Base-by-base conservation (phyloP, 192 early-diverging fungal genomes). In the Polychytrium aggregatum region DNA sequence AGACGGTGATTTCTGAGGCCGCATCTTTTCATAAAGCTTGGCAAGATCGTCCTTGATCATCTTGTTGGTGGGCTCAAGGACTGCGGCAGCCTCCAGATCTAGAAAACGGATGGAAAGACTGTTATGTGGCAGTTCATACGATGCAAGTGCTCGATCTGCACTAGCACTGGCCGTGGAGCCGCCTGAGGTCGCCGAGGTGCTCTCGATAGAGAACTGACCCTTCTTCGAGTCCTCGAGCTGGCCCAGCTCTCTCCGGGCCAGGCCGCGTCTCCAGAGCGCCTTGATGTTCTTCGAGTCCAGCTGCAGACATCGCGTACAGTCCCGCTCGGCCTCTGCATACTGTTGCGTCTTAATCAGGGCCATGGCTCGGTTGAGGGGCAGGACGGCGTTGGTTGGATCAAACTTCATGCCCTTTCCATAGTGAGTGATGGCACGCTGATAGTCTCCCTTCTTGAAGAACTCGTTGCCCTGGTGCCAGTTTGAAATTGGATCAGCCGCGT, bases 311-410 rank as follows among this genome's bases (percentile, higher is more conserved):
- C 34, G 37, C 9, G 78, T 71, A 47, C 83, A 84, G 53, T 90
- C 87, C 13, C 35, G 46, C 57, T 84, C 82, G 11, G 82, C 86
- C 9, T 80, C 64, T 2, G 46, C 49, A 43, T 70, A 85, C 69
- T 65, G 67, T 8, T 79, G 55, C 18, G 87, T 50, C 55, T 90
- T 94, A 18, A 94, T 54, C 34, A 81, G 59, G 6, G 85, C 83
- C 82, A 90, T 83, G 1, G 90, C 87, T 20, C 86, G 76, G 57
- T 92, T 92, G 20, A 85, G 70, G 22, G 65, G 62, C 13, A 72
- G 62, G 0, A 82, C 70, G 1, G 79, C 48, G 40, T 74, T 78
- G 37, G 63, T 65, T 8, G 72, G 67, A 50, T 88, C 78, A 8
- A 75, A 48, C 14, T 67, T 53, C 40, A 91, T 79, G 39, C 75